A percentile compares a stretch with the other conserved stretches of the same genome.
phyloP scores from a whole-genome alignment of 768 basidiomycete species.

The Podaxis pistillaris region DNA sequence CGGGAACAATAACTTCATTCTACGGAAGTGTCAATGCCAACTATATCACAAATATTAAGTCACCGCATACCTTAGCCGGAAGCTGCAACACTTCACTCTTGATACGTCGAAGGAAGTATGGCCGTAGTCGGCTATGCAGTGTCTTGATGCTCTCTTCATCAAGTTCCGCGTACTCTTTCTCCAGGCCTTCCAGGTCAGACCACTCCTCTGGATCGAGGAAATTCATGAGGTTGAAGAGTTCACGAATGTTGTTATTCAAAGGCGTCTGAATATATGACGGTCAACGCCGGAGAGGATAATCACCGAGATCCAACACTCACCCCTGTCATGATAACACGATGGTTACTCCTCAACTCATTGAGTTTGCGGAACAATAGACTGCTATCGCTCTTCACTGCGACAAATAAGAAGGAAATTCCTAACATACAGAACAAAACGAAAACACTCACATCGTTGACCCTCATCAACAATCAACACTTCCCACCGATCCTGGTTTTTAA shows the following conservation, averaged over 20 bases:
- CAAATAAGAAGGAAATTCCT: conserved; percentile 8
- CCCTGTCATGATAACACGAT: conserved; percentile 89
- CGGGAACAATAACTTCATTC: conserved; percentile 91
- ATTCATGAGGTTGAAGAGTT: conserved; percentile 96
- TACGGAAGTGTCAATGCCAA: conserved; percentile 24
- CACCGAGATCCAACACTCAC: conserved; percentile 35
- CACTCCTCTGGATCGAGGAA: conserved; percentile 83
- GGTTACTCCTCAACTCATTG: conserved; percentile 72
- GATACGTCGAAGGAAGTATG: conserved; percentile 90
- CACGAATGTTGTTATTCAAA: conserved; percentile 94
- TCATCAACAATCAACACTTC: conserved; percentile 94
- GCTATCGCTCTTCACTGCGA: conserved; percentile 76
- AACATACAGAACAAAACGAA: neutral
- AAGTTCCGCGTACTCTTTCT: conserved; percentile 73
- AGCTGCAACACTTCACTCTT: conserved; percentile 91
- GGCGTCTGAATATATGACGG: conserved; percentile 59
- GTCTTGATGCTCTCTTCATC: conserved; percentile 78
- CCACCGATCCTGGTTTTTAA: conserved; percentile 86
- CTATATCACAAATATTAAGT: neutral
- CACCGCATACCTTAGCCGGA: conserved; percentile 73
- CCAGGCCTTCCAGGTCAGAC: conserved; percentile 71
- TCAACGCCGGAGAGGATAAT: conserved; percentile 4
- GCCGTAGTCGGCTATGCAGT: conserved; percentile 74
- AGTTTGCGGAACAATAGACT: conserved; percentile 81
- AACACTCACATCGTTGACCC: conserved; percentile 77